Base-by-base conservation (phyloP, 1,139 yeast species). In the Tardiomyces depauwii region DNA sequence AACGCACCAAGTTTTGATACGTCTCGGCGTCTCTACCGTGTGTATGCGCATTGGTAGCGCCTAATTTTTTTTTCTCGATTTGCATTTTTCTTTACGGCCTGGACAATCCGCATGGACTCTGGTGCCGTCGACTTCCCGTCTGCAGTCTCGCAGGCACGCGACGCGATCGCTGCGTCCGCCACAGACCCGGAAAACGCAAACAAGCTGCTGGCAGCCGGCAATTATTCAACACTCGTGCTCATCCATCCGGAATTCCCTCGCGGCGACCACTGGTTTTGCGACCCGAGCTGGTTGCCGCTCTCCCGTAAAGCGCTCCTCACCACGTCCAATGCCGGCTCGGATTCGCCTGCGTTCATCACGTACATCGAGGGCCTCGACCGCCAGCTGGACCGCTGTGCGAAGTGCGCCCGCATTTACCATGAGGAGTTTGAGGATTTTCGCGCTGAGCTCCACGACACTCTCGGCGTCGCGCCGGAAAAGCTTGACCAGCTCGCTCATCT, bases 191-290 rank as follows among this genome's bases (percentile, higher is more conserved):
- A 30, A 3, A 30, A 14, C 11, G 16, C 36, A 4, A 3, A 4
- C 10, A 30, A 14, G 10, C 16, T 30, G 36, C 36, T 30, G 5
- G 36, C n/a, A 3, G 36, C 36, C 10, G 36, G 36, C n/a, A 30
- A 30, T 10, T 12, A 12, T 10, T 30, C 36, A 11, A 30, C 36
- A 10, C n/a, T 30, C 16, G 36, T 30, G 5, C 36, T 30, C 5
- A 30, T 30, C 10, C 36, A 30, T 10, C 36, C 36, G 5, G 16
- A 30, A 13, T 30, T 30, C 36, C 36, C 36, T 3, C n/a, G 16
- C n/a, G 36, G 36, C 3, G 36, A 12, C 36, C 56, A 53, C 41
- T 49, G 55, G 54, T 53, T 53, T 43, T 53, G 56, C 38, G 53
- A 53, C 21, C 46, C 45, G 14, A 40, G 49, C 10, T 51, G 50